A percentile compares a stretch with the other conserved stretches of the same genome.
Conservation (phyloP, 768 basidiomycete species). For the Tricholoma furcatifolium region DNA sequence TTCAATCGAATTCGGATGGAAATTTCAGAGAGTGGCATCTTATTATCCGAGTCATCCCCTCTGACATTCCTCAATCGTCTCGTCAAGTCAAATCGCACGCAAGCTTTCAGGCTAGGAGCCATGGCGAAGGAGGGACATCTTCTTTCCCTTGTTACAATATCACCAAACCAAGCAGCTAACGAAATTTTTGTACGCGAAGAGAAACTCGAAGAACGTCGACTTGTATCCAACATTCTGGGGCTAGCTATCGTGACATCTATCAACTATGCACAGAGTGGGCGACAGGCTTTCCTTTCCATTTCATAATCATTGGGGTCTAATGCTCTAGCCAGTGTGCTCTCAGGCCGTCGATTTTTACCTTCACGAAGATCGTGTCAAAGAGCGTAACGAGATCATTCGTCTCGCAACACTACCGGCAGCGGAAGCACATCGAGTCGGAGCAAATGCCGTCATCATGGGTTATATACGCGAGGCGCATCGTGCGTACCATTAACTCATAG, state of each 20-base stretch:
- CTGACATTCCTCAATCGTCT: constrained; percentile 19
- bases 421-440: constrained; percentile 8
- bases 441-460: constrained; percentile 19
- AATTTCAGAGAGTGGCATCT: constrained; percentile 3
- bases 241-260: constrained; percentile 20
- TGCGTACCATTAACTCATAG: constrained; percentile 1
- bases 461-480: constrained; percentile 27
- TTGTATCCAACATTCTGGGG: constrained; percentile 16
- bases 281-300: not conserved
- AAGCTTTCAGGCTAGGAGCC: constrained; percentile 6
- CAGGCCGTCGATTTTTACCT: constrained; percentile 27
- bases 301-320: not conserved
- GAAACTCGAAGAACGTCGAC: constrained; percentile 12
- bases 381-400: constrained; percentile 18
- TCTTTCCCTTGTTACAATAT: not conserved
- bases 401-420: constrained; percentile 14
- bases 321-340: constrained; percentile 15
- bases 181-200: constrained; percentile 10
- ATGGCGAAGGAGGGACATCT: constrained; percentile 8
- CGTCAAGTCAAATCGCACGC: constrained; percentile 12
- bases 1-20: constrained; percentile 5
- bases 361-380: constrained; percentile 13
- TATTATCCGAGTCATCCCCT: constrained; percentile 5
- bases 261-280: constrained; percentile 22
- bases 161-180: not conserved